Conservation (phyloP, 345 rosid species). For the Ceriops tagal region DNA sequence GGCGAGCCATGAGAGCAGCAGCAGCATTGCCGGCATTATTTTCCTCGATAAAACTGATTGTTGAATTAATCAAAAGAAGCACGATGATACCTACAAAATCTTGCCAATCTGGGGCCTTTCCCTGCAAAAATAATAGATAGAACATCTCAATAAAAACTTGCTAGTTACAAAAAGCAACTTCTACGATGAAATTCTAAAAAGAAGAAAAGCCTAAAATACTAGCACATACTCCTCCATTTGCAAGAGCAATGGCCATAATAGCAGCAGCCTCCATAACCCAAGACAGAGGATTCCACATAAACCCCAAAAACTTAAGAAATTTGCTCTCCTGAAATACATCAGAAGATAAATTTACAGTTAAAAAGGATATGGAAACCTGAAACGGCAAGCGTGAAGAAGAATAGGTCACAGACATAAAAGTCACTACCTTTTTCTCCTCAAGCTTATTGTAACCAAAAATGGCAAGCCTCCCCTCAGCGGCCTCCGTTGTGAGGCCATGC, state of each 20-base stretch:
- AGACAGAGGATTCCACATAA: constrained; percentile 99
- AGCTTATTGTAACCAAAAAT: constrained; percentile 97
- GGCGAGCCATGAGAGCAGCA: constrained; percentile 96
- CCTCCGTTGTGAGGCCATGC: constrained; percentile 74
- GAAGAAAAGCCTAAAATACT: neutral
- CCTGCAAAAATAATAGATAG: constrained; percentile 35
- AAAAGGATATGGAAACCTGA: neutral
- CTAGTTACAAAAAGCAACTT: neutral
- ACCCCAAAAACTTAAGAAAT: constrained; percentile 79
- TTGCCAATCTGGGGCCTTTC: constrained; percentile 99
- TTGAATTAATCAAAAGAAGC: constrained; percentile 81
- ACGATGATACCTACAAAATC: constrained; percentile 93
- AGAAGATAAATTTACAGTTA: constrained; percentile 4
- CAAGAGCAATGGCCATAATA: constrained; percentile 97
- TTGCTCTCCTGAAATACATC: constrained; percentile 70
- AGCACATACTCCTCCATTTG: constrained; percentile 90
- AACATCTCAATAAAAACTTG: neutral
- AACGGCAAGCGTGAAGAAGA: neutral
- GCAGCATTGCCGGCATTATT: constrained; percentile 97
- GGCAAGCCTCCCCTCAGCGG: constrained; percentile 83
- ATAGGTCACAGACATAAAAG: neutral
- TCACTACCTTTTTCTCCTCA: constrained; percentile 74
- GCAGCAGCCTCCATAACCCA: constrained; percentile 99
- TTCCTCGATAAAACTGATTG: constrained; percentile 94
- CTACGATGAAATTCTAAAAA: neutral